These are phyloP conservation scores for Diaporthe aspalathi DNA, from an alignment of 2,329 filamentous ascomycete genomes.

Conservation along the genomic window DNA sequence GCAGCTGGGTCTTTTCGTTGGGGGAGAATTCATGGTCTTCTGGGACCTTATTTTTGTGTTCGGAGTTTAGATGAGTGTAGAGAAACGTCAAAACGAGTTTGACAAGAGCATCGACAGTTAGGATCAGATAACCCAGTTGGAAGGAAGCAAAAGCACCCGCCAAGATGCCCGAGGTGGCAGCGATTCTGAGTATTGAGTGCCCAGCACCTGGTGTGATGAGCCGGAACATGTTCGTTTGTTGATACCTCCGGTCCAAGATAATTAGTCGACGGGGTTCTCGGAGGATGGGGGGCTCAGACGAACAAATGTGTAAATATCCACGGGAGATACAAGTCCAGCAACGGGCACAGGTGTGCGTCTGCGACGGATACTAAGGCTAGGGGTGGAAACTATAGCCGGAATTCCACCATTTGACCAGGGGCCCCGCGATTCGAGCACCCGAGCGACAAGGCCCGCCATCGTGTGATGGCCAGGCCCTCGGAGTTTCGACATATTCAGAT, in stretches of 20 bases:
- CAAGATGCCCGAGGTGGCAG: constrained; percentile 6
- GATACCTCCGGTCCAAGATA: neutral
- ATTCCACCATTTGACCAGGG: neutral
- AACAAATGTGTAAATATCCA: neutral
- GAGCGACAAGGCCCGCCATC: neutral
- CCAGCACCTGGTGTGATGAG: neutral
- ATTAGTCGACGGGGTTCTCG: too few species aligned
- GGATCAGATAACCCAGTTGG: neutral
- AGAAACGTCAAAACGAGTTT: constrained; percentile 7
- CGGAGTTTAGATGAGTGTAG: constrained; percentile 12
- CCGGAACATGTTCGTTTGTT: constrained; percentile 7
- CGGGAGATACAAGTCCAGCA: too few species aligned
- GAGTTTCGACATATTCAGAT: neutral
- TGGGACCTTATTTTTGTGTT: neutral
- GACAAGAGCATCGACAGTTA: constrained; percentile 10
- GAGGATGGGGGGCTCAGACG: neutral
- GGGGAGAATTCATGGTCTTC: neutral
- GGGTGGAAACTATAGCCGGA: neutral
- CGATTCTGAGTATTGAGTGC: constrained; percentile 2
- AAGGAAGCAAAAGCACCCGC: neutral
- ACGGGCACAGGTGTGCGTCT: too few species aligned
- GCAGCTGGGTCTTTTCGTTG: neutral
- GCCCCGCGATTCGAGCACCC: neutral
- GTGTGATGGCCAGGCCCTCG: neutral
- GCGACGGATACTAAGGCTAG: too few species aligned